A percentile compares a stretch with the other conserved stretches of the same genome.
phyloP scores from a whole-genome alignment of 192 early-diverging fungal species.

The Umbelopsis vinacea region DNA sequence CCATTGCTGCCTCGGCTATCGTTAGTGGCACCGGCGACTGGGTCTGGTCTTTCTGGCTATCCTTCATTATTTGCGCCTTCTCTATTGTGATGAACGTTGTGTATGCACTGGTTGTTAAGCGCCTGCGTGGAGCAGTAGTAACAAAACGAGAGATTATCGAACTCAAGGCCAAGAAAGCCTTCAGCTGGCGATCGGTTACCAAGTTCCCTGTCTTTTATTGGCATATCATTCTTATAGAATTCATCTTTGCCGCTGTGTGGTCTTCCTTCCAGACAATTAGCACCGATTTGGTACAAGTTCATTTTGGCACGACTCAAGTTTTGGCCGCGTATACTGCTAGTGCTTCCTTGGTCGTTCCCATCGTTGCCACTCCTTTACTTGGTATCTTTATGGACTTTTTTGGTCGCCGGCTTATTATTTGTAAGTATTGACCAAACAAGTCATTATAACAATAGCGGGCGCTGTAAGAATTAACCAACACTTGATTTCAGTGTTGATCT shows the following conservation, averaged over 20 bases:
- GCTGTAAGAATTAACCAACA: not conserved
- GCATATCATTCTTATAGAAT: slow-evolving; percentile 61
- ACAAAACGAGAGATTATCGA: slow-evolving; percentile 29
- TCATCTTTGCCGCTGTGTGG: slow-evolving; percentile 58
- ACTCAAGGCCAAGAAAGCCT: slow-evolving; percentile 55
- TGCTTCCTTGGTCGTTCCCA: slow-evolving; percentile 58
- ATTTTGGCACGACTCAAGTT: slow-evolving; percentile 38
- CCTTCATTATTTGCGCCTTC: slow-evolving; percentile 64
- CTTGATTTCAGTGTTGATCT: slow-evolving; percentile 28
- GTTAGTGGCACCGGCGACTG: slow-evolving; percentile 44
- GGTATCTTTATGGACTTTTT: slow-evolving; percentile 61
- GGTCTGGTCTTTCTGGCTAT: slow-evolving; percentile 51
- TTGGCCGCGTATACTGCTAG: slow-evolving; percentile 43
- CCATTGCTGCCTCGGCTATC: slow-evolving; percentile 68
- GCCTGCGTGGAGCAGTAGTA: slow-evolving; percentile 34
- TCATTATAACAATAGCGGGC: not conserved
- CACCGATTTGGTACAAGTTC: slow-evolving; percentile 47
- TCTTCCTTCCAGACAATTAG: slow-evolving; percentile 28
- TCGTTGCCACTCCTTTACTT: slow-evolving; percentile 54
- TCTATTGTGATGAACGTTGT: slow-evolving; percentile 73
- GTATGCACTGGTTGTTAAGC: slow-evolving; percentile 61
- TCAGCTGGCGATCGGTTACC: slow-evolving; percentile 54
- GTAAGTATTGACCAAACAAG: slow-evolving; percentile 21
- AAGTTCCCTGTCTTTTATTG: slow-evolving; percentile 62
- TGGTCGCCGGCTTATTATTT: slow-evolving; percentile 52